phyloP scores from a whole-genome alignment of 768 basidiomycete species.

The Kwoniella sp. region DNA sequence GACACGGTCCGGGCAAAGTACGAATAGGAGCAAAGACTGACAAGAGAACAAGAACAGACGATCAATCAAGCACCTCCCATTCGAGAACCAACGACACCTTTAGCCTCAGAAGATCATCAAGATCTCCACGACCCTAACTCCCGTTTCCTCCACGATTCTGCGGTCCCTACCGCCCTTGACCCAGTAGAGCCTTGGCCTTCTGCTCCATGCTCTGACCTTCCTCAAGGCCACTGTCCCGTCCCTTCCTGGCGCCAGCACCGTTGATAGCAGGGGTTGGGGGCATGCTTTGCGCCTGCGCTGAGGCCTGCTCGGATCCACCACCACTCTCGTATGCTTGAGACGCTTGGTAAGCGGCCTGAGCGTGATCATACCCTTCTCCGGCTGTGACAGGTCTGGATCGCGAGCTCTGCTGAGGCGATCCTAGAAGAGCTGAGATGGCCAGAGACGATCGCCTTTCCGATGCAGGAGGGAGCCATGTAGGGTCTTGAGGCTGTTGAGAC shows the following conservation, averaged over 20 bases:
- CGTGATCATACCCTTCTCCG: conserved; percentile 20
- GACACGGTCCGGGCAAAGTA: too few relatives aligned
- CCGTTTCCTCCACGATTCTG: background rate
- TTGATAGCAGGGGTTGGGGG: conserved; percentile 15
- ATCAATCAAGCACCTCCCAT: too few relatives aligned
- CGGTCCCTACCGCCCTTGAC: conserved; percentile 17
- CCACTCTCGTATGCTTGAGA: conserved; percentile 7
- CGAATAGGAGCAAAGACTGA: too few relatives aligned
- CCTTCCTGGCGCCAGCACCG: conserved; percentile 13
- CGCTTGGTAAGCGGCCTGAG: conserved; percentile 24
- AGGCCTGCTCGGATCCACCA: background rate
- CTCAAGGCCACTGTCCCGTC: conserved; percentile 5
- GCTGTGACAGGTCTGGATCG: conserved; percentile 38
- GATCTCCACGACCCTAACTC: too few relatives aligned
- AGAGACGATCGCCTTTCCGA: conserved; percentile 45
- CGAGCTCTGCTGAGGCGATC: conserved; percentile 43
- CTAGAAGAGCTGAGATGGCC: conserved; percentile 50
- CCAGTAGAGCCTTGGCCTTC: conserved; percentile 27
- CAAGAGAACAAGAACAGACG: too few relatives aligned
- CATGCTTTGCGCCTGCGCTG: conserved; percentile 6
- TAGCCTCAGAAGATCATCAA: background rate
- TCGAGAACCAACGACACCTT: too few relatives aligned
- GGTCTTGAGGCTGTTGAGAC: conserved; percentile 15
- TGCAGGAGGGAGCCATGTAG: conserved; percentile 45
- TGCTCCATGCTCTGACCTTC: conserved; percentile 25